Conservation (phyloP, 306 rosid genomes). For the Nissolia schottii region DNA sequence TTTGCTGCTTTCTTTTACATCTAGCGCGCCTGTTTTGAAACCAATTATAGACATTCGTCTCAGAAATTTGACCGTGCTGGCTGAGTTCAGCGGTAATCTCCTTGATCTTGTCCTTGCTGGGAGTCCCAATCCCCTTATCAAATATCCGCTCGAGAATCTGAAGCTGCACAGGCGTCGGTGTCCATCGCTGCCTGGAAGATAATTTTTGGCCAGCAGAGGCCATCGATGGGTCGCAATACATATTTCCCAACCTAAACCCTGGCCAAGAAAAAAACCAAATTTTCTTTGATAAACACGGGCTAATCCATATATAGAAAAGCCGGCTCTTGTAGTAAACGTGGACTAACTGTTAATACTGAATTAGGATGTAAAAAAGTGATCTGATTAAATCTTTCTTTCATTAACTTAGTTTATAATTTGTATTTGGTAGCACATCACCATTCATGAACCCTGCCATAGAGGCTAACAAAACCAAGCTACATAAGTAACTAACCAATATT, state of each 20-base stretch:
- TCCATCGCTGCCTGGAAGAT: constrained; percentile 85
- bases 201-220: constrained; percentile 71
- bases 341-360: not conserved
- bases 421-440: not conserved
- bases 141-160: constrained; percentile 79
- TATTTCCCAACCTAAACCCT: constrained; percentile 72
- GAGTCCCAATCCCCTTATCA: constrained; percentile 76
- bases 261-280: constrained; percentile 24
- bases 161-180: constrained; percentile 76
- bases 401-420: not conserved
- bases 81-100: constrained; percentile 77
- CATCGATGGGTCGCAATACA: constrained; percentile 73
- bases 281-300: not conserved
- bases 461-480: not conserved
- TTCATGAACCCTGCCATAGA: not conserved
- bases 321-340: not conserved
- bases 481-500: not conserved
- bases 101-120: constrained; percentile 89
- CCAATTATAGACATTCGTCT: constrained; percentile 90
- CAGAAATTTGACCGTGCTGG: constrained; percentile 84
- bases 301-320: not conserved
- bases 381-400: not conserved
- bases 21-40: constrained; percentile 96
- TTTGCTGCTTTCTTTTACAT: constrained; percentile 79
- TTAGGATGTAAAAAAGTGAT: not conserved